Base-by-base conservation (phyloP, 2,329 filamentous ascomycete genomes). In the Penicillium sp. region DNA sequence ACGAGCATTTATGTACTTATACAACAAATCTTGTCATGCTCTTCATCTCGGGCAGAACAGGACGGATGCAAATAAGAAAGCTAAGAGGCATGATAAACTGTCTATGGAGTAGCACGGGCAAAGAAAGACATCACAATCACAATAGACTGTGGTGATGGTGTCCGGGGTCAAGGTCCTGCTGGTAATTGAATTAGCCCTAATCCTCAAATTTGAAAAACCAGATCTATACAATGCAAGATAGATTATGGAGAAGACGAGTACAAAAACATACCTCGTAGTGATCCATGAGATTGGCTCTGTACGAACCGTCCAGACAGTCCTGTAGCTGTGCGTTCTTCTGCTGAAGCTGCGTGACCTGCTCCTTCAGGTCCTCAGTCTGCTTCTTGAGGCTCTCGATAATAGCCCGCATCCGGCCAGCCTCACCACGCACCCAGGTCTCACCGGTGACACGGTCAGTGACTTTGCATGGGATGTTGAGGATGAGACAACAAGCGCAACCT, bases 391-490 rank as follows among this genome's bases (percentile, higher is more conserved):
- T 26, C 10, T 46, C 33, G 13, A 58, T 60, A 15, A 56, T 46
- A 4, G 31, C 17, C 6, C 42, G 41, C 22, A 63, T 53, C 1
- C n/a, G 19, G 12, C 47, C 44, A 7, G 53, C 19, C 29, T 53
- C 56, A 28, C 64, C 63, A 15, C 63, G 64, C 3, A 45, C 43
- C 26, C 45, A 47, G 2, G 58, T 57, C 21, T 53, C 44, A 3
- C 54, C 55, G 6, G 57, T 61, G 17, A 61, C 54, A 7, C 51
- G 57, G 42, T 65, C 58, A n/a, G 63, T 63, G 6, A 57, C 50
- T 4, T 45, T 51, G 43, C 64, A 67, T 1, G 47, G 39, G 1
- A 54, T 10, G 9, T 51, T 45, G 2, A 24, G 37, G 7, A 40
- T 29, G 13, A 35, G 12, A 39, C 60, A 65, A 8, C 56, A 53